Evolutionary conservation across 768 basidiomycete species (phyloP).

Genomic region (Rhodotorula graminis): DNA sequence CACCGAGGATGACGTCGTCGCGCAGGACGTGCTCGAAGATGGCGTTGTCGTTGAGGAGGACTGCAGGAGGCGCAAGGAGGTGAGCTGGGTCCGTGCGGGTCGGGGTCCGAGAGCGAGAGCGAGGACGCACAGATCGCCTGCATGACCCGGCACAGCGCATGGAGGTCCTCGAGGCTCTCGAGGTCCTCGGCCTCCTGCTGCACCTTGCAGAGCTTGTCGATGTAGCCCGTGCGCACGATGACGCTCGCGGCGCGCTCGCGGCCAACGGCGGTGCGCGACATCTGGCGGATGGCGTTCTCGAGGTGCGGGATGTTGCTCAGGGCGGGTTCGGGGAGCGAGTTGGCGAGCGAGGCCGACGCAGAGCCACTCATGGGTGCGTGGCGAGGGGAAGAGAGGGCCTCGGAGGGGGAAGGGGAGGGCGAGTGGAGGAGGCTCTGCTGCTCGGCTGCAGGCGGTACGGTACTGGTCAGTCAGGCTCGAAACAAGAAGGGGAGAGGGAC

Average conservation of each 20-base stretch:
- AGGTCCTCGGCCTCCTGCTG: conserved; percentile 85
- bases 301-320: conserved; percentile 73
- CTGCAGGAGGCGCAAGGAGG: conserved; percentile 49
- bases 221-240: conserved; percentile 62
- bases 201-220: conserved; percentile 77
- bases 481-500: neutral
- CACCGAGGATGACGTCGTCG: conserved; percentile 85
- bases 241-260: conserved; percentile 32
- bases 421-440: conserved; percentile 21
- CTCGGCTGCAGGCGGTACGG: conserved; percentile 16
- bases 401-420: conserved; percentile 25
- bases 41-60: conserved; percentile 88
- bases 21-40: conserved; percentile 93
- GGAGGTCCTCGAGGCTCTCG: conserved; percentile 82
- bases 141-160: conserved; percentile 84
- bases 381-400: conserved; percentile 18
- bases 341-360: conserved; percentile 1
- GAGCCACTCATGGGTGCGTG: neutral
- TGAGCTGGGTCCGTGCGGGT: neutral
- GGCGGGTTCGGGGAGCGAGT: conserved; percentile 64
- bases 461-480: neutral
- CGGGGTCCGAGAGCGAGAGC: neutral
- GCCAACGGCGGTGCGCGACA: conserved; percentile 49
- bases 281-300: conserved; percentile 68
- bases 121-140: conserved; percentile 76